A percentile compares a stretch with the other conserved stretches of the same genome.
These are phyloP conservation scores for Lenzites betulinus DNA, from an alignment of 768 basidiomycete genomes.

Conservation along the genomic window DNA sequence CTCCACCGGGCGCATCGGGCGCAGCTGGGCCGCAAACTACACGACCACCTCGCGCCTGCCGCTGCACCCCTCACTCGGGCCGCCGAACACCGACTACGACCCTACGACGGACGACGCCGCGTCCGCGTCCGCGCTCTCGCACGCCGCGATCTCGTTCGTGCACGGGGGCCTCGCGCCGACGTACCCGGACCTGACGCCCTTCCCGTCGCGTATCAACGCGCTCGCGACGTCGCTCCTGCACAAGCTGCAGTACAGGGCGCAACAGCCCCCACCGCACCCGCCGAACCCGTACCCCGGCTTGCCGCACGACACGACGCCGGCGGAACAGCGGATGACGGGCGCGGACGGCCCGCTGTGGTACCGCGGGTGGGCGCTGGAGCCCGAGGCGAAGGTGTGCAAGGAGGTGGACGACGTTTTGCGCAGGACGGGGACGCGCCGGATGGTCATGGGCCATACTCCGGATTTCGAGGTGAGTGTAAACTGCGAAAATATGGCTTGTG, in stretches of 20 bases:
- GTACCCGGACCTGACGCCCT: constrained; percentile 75
- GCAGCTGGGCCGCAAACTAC: constrained; percentile 85
- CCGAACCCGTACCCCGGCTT: constrained; percentile 74
- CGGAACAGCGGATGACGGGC: constrained; percentile 73
- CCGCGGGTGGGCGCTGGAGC: constrained; percentile 84
- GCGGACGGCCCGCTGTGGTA: constrained; percentile 93
- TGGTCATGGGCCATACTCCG: constrained; percentile 98
- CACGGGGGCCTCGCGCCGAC: constrained; percentile 88
- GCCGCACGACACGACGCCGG: constrained; percentile 61
- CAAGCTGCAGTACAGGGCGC: constrained; percentile 65
- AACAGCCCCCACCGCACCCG: constrained; percentile 77
- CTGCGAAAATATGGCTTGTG: no score
- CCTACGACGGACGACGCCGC: constrained; percentile 44
- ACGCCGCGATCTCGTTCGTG: constrained; percentile 86
- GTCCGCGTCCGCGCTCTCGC: constrained; percentile 53
- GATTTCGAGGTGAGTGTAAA: constrained; percentile 61
- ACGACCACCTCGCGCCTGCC: constrained; percentile 81
- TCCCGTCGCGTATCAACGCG: constrained; percentile 81
- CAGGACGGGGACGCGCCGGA: constrained; percentile 78
- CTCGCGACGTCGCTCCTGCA: constrained; percentile 67
- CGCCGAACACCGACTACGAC: constrained; percentile 56
- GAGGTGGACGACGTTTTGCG: constrained; percentile 70
- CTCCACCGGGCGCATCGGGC: constrained; percentile 74
- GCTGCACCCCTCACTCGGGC: constrained; percentile 68
- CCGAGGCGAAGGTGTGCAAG: constrained; percentile 67